Evolutionary conservation across 768 basidiomycete species (phyloP).

Genomic region (Agaricus blazei): DNA sequence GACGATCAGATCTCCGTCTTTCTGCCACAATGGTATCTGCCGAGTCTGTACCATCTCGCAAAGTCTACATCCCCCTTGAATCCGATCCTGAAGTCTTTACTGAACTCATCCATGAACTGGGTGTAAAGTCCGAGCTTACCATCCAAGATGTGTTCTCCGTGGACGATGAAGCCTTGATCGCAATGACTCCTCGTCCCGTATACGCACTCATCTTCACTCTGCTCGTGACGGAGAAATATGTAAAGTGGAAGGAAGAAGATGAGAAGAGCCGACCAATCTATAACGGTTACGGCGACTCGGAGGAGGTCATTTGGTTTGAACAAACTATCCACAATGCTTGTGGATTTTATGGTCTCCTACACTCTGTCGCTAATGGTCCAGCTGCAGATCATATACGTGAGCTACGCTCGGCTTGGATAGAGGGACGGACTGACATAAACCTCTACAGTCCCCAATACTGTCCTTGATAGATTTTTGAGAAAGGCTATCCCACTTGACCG

Average conservation of each 20-base stretch:
- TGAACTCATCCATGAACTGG: slow-evolving; percentile 24
- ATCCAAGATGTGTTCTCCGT: slow-evolving; percentile 31
- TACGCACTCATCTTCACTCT: slow-evolving; percentile 27
- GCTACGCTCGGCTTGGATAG: slow-evolving; percentile 10
- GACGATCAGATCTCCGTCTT: neutral
- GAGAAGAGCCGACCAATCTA: slow-evolving; percentile 21
- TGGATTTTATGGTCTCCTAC: slow-evolving; percentile 30
- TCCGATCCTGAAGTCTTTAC: slow-evolving; percentile 33
- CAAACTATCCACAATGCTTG: slow-evolving; percentile 35
- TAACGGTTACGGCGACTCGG: slow-evolving; percentile 23
- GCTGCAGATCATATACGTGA: slow-evolving; percentile 16
- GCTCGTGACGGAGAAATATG: slow-evolving; percentile 20
- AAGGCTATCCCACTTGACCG: slow-evolving; percentile 20
- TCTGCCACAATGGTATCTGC: slow-evolving; percentile 1
- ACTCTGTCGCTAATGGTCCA: slow-evolving; percentile 25
- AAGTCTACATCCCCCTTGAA: slow-evolving; percentile 30
- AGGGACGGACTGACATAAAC: neutral
- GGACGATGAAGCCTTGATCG: slow-evolving; percentile 25
- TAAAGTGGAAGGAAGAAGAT: slow-evolving; percentile 15
- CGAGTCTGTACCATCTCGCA: slow-evolving; percentile 11
- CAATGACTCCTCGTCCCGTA: slow-evolving; percentile 26
- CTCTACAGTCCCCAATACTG: slow-evolving; percentile 17
- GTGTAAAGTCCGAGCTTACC: slow-evolving; percentile 19
- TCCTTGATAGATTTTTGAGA: slow-evolving; percentile 20
- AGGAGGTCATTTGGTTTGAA: slow-evolving; percentile 30